A percentile compares a stretch with the other conserved stretches of the same genome.
Evolutionary conservation across 2,329 filamentous ascomycete genomes (phyloP).

Genomic region (Colletotrichum sp.): DNA sequence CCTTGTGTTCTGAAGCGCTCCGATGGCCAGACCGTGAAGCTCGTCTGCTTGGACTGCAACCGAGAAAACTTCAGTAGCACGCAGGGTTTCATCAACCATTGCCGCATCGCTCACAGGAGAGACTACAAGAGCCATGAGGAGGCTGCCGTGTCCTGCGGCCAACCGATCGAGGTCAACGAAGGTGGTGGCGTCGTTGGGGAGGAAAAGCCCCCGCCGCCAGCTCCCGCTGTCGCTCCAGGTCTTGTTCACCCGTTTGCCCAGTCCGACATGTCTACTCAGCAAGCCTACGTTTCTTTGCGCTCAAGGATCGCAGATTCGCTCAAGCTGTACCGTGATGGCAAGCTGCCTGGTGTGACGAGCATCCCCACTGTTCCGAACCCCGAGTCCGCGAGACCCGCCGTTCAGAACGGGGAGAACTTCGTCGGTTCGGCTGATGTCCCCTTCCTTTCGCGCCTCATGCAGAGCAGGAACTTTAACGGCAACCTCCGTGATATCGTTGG

Average conservation of each 20-base stretch:
- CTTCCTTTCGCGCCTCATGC: conserved; percentile 70
- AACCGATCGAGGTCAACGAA: conserved; percentile 77
- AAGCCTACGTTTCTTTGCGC: conserved; percentile 55
- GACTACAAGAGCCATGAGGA: conserved; percentile 97
- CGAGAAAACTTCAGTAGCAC: conserved; percentile 94
- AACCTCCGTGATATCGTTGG: conserved; percentile 64
- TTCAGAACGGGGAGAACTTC: conserved; percentile 38
- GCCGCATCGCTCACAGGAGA: conserved; percentile 90
- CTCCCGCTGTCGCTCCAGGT: conserved; percentile 41
- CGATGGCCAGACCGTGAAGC: conserved; percentile 85
- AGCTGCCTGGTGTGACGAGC: conserved; percentile 51
- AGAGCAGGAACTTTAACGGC: conserved; percentile 64
- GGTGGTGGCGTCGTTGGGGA: conserved; percentile 44
- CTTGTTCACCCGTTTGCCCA: conserved; percentile 68
- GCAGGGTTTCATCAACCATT: conserved; percentile 99
- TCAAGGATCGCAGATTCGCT: conserved; percentile 61
- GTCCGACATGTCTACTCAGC: conserved; percentile 58
- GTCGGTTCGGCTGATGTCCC: conserved; percentile 65
- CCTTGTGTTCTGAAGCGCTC: conserved; percentile 86
- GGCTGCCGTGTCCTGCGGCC: conserved; percentile 86
- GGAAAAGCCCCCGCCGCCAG: conserved; percentile 21
- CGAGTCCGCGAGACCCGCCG: conserved; percentile 32
- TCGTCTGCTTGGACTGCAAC: conserved; percentile 88
- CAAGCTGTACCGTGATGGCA: conserved; percentile 55
- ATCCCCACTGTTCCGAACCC: conserved; percentile 42